These are phyloP conservation scores for Leonotis leonurus DNA, from an alignment of 257 asterid species.

Conservation along the genomic window DNA sequence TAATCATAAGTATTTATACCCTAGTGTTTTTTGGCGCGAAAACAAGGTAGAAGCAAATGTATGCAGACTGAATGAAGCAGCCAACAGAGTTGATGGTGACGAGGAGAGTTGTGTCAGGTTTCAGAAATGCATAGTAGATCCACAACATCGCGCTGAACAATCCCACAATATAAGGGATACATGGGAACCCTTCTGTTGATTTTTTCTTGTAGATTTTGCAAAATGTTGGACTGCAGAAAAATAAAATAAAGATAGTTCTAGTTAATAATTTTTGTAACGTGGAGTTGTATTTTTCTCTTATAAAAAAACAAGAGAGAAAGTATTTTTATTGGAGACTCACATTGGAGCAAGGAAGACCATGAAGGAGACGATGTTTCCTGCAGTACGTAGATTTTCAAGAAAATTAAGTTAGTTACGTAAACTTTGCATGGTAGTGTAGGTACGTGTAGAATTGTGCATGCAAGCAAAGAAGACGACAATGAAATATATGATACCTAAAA, in stretches of 20 bases:
- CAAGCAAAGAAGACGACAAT: not conserved
- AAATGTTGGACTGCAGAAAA: conserved; percentile 46
- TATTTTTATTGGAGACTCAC: conserved; percentile 18
- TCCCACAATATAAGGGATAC: conserved; percentile 46
- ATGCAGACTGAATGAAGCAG: conserved; percentile 40
- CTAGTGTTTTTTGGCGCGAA: conserved; percentile 39
- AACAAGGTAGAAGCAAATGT: conserved; percentile 41
- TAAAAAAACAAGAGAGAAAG: not conserved
- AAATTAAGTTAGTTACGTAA: not conserved
- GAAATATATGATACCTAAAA: conserved; percentile 31
- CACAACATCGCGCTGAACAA: conserved; percentile 61
- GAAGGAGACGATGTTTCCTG: conserved; percentile 65
- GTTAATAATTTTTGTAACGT: not conserved
- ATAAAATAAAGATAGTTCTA: not conserved
- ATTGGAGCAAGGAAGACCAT: conserved; percentile 51
- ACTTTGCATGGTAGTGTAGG: conserved; percentile 14
- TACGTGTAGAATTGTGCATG: not conserved
- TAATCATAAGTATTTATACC: conserved; percentile 33
- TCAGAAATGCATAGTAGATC: conserved; percentile 67
- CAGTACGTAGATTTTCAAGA: not conserved
- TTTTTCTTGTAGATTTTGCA: conserved; percentile 45
- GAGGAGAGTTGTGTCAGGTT: conserved; percentile 53
- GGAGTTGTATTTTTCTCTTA: not conserved
- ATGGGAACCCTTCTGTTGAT: conserved; percentile 56
- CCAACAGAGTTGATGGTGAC: conserved; percentile 61